phyloP scores from a whole-genome alignment of 2,329 filamentous ascomycete species.

The Xylariaceae sp. region DNA sequence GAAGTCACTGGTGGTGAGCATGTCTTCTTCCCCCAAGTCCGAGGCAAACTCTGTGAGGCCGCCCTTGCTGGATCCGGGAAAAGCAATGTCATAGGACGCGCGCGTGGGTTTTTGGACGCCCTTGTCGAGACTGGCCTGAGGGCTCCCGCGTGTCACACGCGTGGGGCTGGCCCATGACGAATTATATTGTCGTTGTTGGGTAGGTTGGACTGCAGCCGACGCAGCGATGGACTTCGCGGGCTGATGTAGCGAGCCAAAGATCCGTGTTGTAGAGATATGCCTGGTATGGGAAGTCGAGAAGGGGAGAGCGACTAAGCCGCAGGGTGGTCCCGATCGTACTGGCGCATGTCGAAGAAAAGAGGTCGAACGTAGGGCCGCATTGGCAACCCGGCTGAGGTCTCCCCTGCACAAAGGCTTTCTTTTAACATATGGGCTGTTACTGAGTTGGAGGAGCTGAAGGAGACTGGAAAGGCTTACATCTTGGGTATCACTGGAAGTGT shows the following conservation, averaged over 20 bases:
- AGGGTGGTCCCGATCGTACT: conserved; percentile 16
- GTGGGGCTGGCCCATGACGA: conserved; percentile 12
- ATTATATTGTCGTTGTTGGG: conserved; percentile 11
- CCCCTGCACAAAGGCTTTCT: conserved; percentile 18
- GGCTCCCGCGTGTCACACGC: not conserved
- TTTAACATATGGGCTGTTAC: conserved; percentile 7
- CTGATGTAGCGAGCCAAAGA: conserved; percentile 5
- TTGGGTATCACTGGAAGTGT: conserved; percentile 6
- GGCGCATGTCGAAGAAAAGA: conserved; percentile 20
- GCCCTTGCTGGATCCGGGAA: too few relatives aligned
- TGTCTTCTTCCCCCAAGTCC: conserved; percentile 3
- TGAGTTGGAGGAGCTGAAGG: not conserved
- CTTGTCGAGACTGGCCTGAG: conserved; percentile 10
- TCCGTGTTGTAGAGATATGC: conserved; percentile 16
- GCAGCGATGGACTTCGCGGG: not conserved
- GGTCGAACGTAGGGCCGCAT: conserved; percentile 22
- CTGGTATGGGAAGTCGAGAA: conserved; percentile 6
- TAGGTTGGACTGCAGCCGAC: conserved; percentile 1
- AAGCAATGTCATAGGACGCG: conserved; percentile 13
- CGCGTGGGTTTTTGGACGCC: conserved; percentile 21
- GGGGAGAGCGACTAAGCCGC: conserved; percentile 5
- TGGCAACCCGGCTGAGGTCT: conserved; percentile 24
- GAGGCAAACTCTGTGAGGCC: conserved; percentile 2
- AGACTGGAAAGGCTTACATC: conserved; percentile 14
- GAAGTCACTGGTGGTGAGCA: too few relatives aligned